Conservation (phyloP, 1,139 yeast genomes). For the Lodderomyces metapsilosis region DNA sequence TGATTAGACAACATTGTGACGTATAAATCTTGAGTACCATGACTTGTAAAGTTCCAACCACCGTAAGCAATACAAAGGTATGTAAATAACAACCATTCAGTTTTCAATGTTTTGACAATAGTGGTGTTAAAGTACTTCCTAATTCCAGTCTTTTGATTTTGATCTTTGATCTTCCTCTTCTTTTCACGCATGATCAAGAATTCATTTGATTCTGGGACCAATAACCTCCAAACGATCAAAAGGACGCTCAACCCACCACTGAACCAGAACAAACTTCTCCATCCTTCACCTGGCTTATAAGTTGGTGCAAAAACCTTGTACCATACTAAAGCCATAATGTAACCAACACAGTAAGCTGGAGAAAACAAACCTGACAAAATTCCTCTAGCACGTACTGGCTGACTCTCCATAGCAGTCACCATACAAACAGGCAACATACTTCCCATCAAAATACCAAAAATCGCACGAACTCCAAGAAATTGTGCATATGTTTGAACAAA, state of each 20-base stretch:
- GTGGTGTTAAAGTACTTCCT: constrained; percentile 4
- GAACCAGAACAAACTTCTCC: constrained; percentile 84
- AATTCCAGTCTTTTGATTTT: constrained; percentile 8
- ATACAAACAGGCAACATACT: constrained; percentile 33
- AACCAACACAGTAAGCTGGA: constrained; percentile 41
- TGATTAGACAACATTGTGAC: constrained; percentile 48
- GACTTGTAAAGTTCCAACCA: constrained; percentile 54
- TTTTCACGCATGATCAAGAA: constrained; percentile 18
- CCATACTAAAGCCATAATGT: constrained; percentile 35
- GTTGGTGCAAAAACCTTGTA: constrained; percentile 58
- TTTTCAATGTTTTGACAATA: constrained; percentile 24
- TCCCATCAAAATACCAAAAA: constrained; percentile 43
- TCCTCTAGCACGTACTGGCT: constrained; percentile 35
- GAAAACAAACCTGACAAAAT: constrained; percentile 38
- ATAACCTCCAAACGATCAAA: constrained; percentile 32
- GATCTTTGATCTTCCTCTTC: constrained; percentile 16
- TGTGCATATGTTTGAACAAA: constrained; percentile 62
- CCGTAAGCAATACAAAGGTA: constrained; percentile 48
- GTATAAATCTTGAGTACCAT: constrained; percentile 55
- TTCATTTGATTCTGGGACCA: constrained; percentile 34
- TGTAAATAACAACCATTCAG: constrained; percentile 44
- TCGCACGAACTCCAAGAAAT: constrained; percentile 59
- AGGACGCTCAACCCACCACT: constrained; percentile 56
- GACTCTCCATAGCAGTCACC: constrained; percentile 36
- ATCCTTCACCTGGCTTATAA: constrained; percentile 46